Evolutionary conservation across 2,329 filamentous ascomycete species (phyloP), one percentile per base, ranked within the genome.

Genomic region (Chrysoporthe cubensis): DNA sequence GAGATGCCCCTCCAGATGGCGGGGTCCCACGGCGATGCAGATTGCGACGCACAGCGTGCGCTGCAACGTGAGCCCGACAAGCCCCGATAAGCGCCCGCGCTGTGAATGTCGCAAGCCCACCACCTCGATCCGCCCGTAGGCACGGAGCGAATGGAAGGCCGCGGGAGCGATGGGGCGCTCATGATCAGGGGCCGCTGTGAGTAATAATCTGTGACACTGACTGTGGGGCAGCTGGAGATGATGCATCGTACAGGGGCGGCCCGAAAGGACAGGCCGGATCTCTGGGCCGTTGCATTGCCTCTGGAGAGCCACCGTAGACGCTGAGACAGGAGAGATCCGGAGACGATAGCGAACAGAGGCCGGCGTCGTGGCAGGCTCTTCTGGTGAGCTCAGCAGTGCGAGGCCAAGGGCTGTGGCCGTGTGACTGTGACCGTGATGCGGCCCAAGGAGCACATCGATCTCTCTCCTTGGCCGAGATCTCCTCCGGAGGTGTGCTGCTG

Each of bases 1-100:
- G 18, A 64, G 44, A 11, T 65, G 46, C 65, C 65, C 66, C 68
- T 65, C 68, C 65, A 58, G 68, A 69, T 69, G 65, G 68, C 54
- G 62, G 68, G 65, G 65, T 54, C 42, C 44, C 40, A 46, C 43
- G 68, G 65, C 14, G 54, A 61, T 61, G 64, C 67, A 64, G 64
- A 43, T 58, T 42, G 42, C 50, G 48, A 65, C 54, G 54, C 44
- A 32, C 26, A 46, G 59, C 26, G 48, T 37, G 43, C 48, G 43
- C 43, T 61, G 13, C 26, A 48, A 21, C 42, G 16, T 1, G n/a
- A 60, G 57, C 37, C 57, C 57, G 40, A 60, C 34, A 21, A 44
- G 57, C 57, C 57, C 57, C 56, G 62, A 65, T 68, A 68, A 66
- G 66, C 68, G 68, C 66, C 68, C 66, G 42, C 60, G 13, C 5